Percentiles rank a stretch among this genome's conserved stretches.
These are phyloP conservation scores for Neocatenulostroma microsporum DNA, from an alignment of 2,329 filamentous ascomycete genomes.

Conservation along the genomic window DNA sequence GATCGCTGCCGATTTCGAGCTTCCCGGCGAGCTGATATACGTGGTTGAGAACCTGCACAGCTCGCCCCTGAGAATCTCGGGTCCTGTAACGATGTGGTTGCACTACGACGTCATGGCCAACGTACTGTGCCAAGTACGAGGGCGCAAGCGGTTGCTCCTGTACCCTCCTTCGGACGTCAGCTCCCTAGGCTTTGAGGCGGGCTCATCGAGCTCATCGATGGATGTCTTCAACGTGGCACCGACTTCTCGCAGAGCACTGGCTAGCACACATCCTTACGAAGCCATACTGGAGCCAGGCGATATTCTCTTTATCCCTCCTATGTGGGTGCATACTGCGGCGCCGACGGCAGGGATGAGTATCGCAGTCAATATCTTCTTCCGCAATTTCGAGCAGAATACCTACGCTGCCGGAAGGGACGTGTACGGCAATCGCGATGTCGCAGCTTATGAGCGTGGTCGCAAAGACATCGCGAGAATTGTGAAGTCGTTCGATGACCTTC, in stretches of 20 bases:
- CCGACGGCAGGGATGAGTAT: constrained; percentile 52
- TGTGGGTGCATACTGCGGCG: constrained; percentile 75
- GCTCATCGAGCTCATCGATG: constrained; percentile 70
- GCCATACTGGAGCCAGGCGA: constrained; percentile 63
- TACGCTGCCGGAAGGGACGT: constrained; percentile 74
- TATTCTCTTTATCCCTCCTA: constrained; percentile 68
- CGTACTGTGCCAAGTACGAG: constrained; percentile 69
- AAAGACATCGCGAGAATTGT: constrained; percentile 61
- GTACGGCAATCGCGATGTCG: constrained; percentile 79
- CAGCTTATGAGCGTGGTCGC: constrained; percentile 74
- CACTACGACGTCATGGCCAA: constrained; percentile 92
- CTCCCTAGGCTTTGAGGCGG: constrained; percentile 62
- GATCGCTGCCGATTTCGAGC: constrained; percentile 59
- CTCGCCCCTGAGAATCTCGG: constrained; percentile 71
- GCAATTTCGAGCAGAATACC: constrained; percentile 48
- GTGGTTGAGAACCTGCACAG: constrained; percentile 62
- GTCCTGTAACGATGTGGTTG: constrained; percentile 77
- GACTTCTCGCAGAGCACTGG: constrained; percentile 17
- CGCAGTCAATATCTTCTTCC: constrained; percentile 87
- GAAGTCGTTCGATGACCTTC: constrained; percentile 56
- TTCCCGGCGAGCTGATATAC: constrained; percentile 55
- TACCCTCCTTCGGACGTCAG: constrained; percentile 71
- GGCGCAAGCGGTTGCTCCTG: constrained; percentile 64
- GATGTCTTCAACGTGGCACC: constrained; percentile 53
- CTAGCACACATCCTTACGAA: constrained; percentile 56